Conservation (phyloP, 768 basidiomycete genomes). For the Daedaleopsis nitida region DNA sequence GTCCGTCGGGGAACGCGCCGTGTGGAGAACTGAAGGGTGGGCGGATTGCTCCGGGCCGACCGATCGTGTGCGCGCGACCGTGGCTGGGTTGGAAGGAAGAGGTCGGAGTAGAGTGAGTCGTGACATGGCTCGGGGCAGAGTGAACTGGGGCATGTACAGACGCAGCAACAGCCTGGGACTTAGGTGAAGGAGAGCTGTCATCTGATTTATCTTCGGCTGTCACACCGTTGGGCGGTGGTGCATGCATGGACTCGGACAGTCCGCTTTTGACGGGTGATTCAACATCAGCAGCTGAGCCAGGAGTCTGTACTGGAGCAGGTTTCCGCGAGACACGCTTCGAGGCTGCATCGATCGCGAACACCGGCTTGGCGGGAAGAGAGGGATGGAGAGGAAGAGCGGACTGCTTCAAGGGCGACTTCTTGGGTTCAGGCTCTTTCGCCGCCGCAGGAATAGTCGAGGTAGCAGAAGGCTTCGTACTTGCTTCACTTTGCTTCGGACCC, state of each 20-base stretch:
- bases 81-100: conserved; percentile 44
- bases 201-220: conserved; percentile 20
- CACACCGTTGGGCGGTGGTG: conserved; percentile 1
- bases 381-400: conserved; percentile 40
- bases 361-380: conserved; percentile 51
- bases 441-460: conserved; percentile 6
- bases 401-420: conserved; percentile 19
- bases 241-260: conserved; percentile 11
- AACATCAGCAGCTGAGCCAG: not conserved
- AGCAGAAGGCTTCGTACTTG: not conserved
- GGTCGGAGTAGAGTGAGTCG: conserved; percentile 30
- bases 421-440: conserved; percentile 15
- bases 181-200: conserved; percentile 28
- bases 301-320: not conserved
- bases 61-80: conserved; percentile 59
- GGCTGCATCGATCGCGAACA: conserved; percentile 24
- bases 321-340: conserved; percentile 10
- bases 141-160: conserved; percentile 60
- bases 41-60: conserved; percentile 35
- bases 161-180: conserved; percentile 40
- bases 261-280: conserved; percentile 12
- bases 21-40: conserved; percentile 32
- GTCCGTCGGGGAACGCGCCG: conserved; percentile 39
- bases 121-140: conserved; percentile 40
- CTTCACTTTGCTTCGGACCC: not conserved